Percentiles rank a stretch among this genome's conserved stretches.
These are phyloP conservation scores for Hansfordia pulvinata DNA, from an alignment of 2,329 filamentous ascomycete genomes.

Conservation along the genomic window DNA sequence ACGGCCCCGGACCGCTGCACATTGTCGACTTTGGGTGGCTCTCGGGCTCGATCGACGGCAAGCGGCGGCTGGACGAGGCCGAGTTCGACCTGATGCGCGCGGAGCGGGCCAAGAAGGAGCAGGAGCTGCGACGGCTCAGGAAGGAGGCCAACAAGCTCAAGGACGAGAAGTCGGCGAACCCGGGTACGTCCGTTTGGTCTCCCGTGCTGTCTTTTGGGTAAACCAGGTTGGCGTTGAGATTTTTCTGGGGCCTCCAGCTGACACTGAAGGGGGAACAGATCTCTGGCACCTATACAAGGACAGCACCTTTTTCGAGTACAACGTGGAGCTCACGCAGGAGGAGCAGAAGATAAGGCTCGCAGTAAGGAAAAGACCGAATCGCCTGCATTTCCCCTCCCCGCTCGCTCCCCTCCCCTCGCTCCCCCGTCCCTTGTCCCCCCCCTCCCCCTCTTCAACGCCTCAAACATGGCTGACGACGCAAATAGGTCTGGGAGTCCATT, in stretches of 20 bases:
- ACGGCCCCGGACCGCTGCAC: slow-evolving; percentile 23
- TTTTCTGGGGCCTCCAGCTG: no score
- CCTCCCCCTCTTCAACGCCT: not conserved
- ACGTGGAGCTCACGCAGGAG: slow-evolving; percentile 11
- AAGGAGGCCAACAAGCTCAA: slow-evolving; percentile 16
- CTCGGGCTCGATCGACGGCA: slow-evolving; percentile 25
- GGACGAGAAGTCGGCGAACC: no score
- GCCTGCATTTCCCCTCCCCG: slow-evolving; percentile 28
- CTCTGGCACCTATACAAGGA: no score
- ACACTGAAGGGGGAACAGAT: no score
- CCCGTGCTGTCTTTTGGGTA: no score
- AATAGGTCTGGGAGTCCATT: slow-evolving; percentile 56
- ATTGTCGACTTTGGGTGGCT: slow-evolving; percentile 40
- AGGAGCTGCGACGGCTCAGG: slow-evolving; percentile 22
- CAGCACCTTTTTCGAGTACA: no score
- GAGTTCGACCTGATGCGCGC: slow-evolving; percentile 29
- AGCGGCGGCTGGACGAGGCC: slow-evolving; percentile 15
- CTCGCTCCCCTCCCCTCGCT: slow-evolving; percentile 1
- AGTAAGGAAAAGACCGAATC: slow-evolving; percentile 45
- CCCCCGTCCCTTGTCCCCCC: not conserved
- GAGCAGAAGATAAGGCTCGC: slow-evolving; percentile 23
- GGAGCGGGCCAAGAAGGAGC: slow-evolving; percentile 18
- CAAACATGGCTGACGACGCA: not conserved
- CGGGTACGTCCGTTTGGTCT: no score
- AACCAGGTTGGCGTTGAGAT: no score